phyloP scores from a whole-genome alignment of 2,329 filamentous ascomycete species.

The Aspergillus fumigatus region DNA sequence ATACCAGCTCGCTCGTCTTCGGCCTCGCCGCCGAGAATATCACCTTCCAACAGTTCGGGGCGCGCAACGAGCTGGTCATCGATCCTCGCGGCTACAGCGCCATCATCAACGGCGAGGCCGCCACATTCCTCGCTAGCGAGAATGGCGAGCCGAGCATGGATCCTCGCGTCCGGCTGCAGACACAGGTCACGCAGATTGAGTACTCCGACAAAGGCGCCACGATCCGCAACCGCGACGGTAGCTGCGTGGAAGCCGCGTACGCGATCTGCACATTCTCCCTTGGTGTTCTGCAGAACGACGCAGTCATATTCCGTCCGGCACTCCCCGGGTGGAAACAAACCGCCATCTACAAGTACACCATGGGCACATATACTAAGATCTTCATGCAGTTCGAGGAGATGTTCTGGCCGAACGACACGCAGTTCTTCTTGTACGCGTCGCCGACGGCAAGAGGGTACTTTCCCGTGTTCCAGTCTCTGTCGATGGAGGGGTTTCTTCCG shows the following conservation, averaged over 20 bases:
- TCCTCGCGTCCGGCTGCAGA: conserved; percentile 54
- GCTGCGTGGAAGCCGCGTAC: conserved; percentile 56
- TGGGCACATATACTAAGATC: conserved; percentile 69
- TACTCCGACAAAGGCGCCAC: conserved; percentile 52
- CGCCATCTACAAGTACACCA: conserved; percentile 60
- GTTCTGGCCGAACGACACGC: conserved; percentile 57
- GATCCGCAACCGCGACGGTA: conserved; percentile 50
- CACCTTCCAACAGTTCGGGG: conserved; percentile 59
- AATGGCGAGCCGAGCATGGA: conserved; percentile 33
- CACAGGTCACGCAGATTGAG: conserved; percentile 51
- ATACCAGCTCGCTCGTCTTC: conserved; percentile 53
- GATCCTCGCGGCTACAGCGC: conserved; percentile 60
- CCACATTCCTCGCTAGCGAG: conserved; percentile 47
- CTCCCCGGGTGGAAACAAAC: conserved; percentile 62
- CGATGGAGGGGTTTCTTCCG: conserved; percentile 53
- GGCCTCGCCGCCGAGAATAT: conserved; percentile 55
- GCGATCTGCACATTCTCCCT: conserved; percentile 65
- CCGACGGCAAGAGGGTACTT: conserved; percentile 48
- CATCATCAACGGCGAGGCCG: conserved; percentile 55
- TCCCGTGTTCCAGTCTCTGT: conserved; percentile 62
- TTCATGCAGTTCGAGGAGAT: conserved; percentile 64
- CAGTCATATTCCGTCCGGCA: conserved; percentile 53
- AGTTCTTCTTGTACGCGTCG: conserved; percentile 51
- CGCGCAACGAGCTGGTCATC: conserved; percentile 57
- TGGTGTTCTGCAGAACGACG: conserved; percentile 61